A percentile compares a stretch with the other conserved stretches of the same genome.
phyloP scores from a whole-genome alignment of 2,329 filamentous ascomycete genomes.

The Paecilomyces variotii region DNA sequence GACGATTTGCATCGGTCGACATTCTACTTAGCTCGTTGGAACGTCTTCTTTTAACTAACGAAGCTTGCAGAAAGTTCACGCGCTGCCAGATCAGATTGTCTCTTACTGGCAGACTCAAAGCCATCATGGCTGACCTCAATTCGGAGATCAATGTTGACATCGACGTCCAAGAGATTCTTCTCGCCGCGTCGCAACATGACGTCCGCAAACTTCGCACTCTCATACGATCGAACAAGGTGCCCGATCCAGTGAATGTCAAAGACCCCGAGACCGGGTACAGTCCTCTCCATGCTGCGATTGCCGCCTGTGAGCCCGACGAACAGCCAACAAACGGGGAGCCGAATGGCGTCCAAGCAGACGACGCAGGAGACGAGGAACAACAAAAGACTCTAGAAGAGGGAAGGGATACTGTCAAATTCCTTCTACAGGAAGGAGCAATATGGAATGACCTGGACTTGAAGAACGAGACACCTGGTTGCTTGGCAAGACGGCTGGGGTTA shows the following conservation, averaged over 20 bases:
- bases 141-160: slow-evolving; percentile 31
- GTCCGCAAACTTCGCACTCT: slow-evolving; percentile 59
- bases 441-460: slow-evolving; percentile 92
- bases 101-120: background rate
- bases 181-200: slow-evolving; percentile 61
- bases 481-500: slow-evolving; percentile 63
- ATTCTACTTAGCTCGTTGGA: background rate
- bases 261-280: slow-evolving; percentile 80
- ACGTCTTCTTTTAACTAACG: background rate
- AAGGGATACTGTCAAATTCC: slow-evolving; percentile 60
- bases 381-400: slow-evolving; percentile 48
- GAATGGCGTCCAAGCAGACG: slow-evolving; percentile 13
- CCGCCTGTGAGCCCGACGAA: slow-evolving; percentile 51
- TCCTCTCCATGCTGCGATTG: slow-evolving; percentile 82
- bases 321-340: slow-evolving; percentile 14
- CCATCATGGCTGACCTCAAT: background rate
- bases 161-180: slow-evolving; percentile 52
- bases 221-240: slow-evolving; percentile 45
- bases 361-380: slow-evolving; percentile 19
- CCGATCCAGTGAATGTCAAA: slow-evolving; percentile 63
- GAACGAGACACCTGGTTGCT: slow-evolving; percentile 84
- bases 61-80: background rate
- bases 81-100: background rate
- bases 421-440: slow-evolving; percentile 83
- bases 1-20: background rate